phyloP scores from a whole-genome alignment of 2,329 filamentous ascomycete genomes.

The Penicillium sclerotiorum region DNA sequence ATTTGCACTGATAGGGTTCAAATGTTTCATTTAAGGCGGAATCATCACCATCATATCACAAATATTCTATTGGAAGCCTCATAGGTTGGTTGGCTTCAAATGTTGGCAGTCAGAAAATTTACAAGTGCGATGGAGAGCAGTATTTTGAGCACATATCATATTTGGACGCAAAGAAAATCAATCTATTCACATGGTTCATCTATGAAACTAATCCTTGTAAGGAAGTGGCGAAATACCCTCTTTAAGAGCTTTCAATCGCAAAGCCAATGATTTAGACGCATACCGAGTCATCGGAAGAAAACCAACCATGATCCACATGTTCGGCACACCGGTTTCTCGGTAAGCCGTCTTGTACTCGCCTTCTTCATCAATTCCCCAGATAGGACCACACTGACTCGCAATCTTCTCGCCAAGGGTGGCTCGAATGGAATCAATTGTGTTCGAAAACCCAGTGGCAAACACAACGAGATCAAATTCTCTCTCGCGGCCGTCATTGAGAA shows the following conservation, averaged over 20 bases:
- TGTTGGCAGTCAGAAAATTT: too few species aligned
- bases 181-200: not conserved
- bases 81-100: too few species aligned
- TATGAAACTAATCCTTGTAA: conserved; percentile 4
- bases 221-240: conserved; percentile 9
- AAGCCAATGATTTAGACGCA: conserved; percentile 25
- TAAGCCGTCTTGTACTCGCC: conserved; percentile 35
- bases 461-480: conserved; percentile 35
- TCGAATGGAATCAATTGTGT: conserved; percentile 28
- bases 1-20: too few species aligned
- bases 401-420: conserved; percentile 28
- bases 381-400: conserved; percentile 23
- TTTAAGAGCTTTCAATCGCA: conserved; percentile 6
- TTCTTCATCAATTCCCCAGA: conserved; percentile 34
- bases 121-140: too few species aligned
- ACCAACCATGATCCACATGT: conserved; percentile 44
- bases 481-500: conserved; percentile 36
- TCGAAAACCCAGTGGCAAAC: conserved; percentile 32
- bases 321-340: conserved; percentile 36
- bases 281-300: conserved; percentile 39
- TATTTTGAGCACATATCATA: too few species aligned
- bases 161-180: not conserved
- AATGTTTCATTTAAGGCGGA: too few species aligned
- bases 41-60: too few species aligned
- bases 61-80: too few species aligned